A percentile compares a stretch with the other conserved stretches of the same genome.
Evolutionary conservation across 179 eudicot species (phyloP).

Genomic region (Drosera spatulata): DNA sequence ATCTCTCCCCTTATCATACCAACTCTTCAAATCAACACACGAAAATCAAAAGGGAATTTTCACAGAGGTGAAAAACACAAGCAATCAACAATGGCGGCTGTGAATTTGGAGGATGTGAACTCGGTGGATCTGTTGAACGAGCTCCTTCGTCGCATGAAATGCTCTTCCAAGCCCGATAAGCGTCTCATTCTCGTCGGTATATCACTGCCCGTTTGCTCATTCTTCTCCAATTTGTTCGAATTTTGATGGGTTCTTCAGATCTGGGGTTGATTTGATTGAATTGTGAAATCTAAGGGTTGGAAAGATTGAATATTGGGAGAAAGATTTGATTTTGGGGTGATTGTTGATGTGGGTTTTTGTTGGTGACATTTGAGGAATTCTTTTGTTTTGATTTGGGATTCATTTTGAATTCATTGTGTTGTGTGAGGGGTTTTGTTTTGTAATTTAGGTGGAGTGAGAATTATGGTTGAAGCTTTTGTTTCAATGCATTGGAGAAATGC

Average conservation of each 20-base stretch:
- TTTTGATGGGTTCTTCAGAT: neutral
- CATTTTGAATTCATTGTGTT: too few relatives aligned
- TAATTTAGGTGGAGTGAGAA: too few relatives aligned
- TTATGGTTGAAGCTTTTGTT: too few relatives aligned
- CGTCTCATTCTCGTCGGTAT: conserved; percentile 80
- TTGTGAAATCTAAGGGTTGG: neutral
- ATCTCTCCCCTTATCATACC: neutral
- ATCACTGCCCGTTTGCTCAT: neutral
- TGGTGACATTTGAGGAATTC: too few relatives aligned
- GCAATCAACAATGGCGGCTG: conserved; percentile 15
- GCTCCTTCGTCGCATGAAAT: conserved; percentile 93
- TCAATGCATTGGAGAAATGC: too few relatives aligned
- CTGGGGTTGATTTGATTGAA: neutral
- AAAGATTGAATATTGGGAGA: too few relatives aligned
- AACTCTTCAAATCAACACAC: conserved; percentile 2
- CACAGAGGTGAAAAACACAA: neutral
- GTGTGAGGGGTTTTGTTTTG: too few relatives aligned
- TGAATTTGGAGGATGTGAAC: conserved; percentile 63
- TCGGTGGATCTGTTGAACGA: conserved; percentile 68
- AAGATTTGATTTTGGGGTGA: too few relatives aligned
- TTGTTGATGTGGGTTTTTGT: too few relatives aligned
- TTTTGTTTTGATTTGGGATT: too few relatives aligned
- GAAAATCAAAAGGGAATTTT: conserved; percentile 1
- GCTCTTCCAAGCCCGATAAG: conserved; percentile 78
- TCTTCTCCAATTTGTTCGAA: neutral